Base-by-base conservation (phyloP, 306 rosid genomes). In the Medicago arabica region DNA sequence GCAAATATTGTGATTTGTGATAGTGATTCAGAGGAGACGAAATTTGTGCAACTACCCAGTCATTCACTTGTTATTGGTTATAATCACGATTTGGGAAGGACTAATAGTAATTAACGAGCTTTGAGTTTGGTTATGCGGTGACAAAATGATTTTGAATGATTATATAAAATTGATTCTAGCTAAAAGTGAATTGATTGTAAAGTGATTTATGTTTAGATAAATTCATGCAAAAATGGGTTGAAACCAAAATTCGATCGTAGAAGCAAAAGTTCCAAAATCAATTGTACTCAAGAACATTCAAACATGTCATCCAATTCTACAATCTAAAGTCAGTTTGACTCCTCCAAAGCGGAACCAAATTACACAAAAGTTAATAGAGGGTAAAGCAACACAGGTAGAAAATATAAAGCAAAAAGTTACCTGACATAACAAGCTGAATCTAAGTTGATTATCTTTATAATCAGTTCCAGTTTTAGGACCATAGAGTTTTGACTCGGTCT, bases 341-440 rank as follows among this genome's bases (percentile, higher is more conserved):
- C 49, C 4, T 43, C 49, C 12, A 43, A 43, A 43, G 49, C 11
- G 49, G 14, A 43, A 9, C 49, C 49, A 43, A 43, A 9, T 0
- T 38, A 6, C 41, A 46, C 51, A 0, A 63, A 51, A n/a, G 9
- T 12, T 59, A 19, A 61, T 16, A 51, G 13, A 5, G 41, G 76
- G 7, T 54, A 75, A 69, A 46, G 16, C 12, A 25, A n/a, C 10
- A 8, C 12, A 28, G 28, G 13, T 9, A 64, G 11, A 77, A 41
- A 67, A 38, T 47, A 57, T 8, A 61, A 9, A 49, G 31, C 67
- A 69, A 49, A 47, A 69, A 76, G 78, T 1, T 63, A 87, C 94
- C 95, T 75, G 89, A 83, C 95, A 86, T 54, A 91, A 77, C 71
- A 91, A 67, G 87, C 95, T 89, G 84, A 85, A 91, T 44, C 97